Percentiles rank a stretch among this genome's conserved stretches.
Conservation (phyloP, 768 basidiomycete species). For the Tremella fuciformis region DNA sequence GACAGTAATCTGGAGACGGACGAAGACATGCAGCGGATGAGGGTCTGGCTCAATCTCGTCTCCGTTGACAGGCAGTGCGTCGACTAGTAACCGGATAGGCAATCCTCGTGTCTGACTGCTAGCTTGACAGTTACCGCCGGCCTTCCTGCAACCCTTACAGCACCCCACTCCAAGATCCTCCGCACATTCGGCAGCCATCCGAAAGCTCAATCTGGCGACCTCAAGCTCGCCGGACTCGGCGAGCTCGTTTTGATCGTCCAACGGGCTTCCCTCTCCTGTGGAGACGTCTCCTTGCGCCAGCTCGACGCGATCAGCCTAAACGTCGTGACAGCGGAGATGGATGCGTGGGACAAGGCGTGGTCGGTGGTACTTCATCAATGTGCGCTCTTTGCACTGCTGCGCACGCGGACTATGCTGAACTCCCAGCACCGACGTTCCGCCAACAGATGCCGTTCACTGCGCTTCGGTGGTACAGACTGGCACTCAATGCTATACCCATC, state of each 20-base stretch:
- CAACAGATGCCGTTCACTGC: slow-evolving; percentile 6
- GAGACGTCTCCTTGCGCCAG: background rate
- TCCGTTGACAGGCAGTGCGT: slow-evolving; percentile 3
- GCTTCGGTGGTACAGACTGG: slow-evolving; percentile 4
- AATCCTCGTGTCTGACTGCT: background rate
- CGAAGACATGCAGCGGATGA: background rate
- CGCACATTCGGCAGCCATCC: slow-evolving; percentile 6
- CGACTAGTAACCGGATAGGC: background rate
- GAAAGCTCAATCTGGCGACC: slow-evolving; percentile 1
- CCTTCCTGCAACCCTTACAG: background rate
- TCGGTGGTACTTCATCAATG: background rate
- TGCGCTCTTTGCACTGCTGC: background rate
- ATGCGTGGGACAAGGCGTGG: slow-evolving; percentile 2
- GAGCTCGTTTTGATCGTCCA: slow-evolving; percentile 4
- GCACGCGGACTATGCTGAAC: background rate
- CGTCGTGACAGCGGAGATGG: background rate
- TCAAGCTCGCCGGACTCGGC: slow-evolving; percentile 4
- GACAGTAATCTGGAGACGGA: background rate
- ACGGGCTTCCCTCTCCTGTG: background rate
- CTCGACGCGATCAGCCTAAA: background rate
- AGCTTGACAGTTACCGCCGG: slow-evolving; percentile 4
- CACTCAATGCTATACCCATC: slow-evolving; percentile 6
- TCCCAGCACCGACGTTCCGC: background rate
- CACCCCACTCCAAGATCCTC: background rate
- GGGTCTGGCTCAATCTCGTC: slow-evolving; percentile 6